These are phyloP conservation scores for Stylosanthes scabra DNA, from an alignment of 331 rosid species.

Conservation along the genomic window DNA sequence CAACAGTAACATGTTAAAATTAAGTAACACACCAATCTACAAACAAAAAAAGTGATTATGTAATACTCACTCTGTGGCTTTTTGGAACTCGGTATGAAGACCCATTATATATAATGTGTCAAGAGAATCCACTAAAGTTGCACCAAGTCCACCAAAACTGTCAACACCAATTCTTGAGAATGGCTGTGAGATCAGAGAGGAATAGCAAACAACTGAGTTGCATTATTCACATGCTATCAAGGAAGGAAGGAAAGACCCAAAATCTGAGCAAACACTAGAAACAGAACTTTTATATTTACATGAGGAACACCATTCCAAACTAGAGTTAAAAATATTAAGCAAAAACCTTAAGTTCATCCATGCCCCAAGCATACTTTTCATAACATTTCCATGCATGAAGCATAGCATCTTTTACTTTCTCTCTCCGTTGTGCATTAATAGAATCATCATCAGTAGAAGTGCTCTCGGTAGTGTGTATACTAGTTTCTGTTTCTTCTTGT, in stretches of 20 bases:
- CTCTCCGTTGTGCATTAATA: conserved; percentile 44
- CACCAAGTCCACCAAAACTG: conserved; percentile 97
- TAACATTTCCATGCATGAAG: conserved; percentile 65
- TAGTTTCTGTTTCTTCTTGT: conserved; percentile 12
- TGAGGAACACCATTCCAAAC: conserved; percentile 11
- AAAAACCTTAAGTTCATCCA: conserved; percentile 62
- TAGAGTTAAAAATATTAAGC: neutral
- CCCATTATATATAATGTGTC: conserved; percentile 97
- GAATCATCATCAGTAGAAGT: conserved; percentile 45
- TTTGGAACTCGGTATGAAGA: conserved; percentile 79
- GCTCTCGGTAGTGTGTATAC: conserved; percentile 5
- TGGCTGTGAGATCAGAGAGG: conserved; percentile 66
- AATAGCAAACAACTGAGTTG: conserved; percentile 40
- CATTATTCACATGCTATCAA: conserved; percentile 9
- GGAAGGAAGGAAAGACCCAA: conserved; percentile 17
- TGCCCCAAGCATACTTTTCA: conserved; percentile 65
- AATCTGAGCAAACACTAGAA: neutral
- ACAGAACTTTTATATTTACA: conserved; percentile 7
- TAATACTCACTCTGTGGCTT: conserved; percentile 86
- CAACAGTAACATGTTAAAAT: conserved; percentile 10
- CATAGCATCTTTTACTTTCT: conserved; percentile 60
- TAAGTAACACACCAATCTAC: neutral
- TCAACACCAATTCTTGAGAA: conserved; percentile 76
- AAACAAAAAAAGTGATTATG: neutral
- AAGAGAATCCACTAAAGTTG: conserved; percentile 92